Percentiles rank a stretch among this genome's conserved stretches.
Conservation (phyloP, 2,329 filamentous ascomycete species). For the Furcasterigmium sp. region DNA sequence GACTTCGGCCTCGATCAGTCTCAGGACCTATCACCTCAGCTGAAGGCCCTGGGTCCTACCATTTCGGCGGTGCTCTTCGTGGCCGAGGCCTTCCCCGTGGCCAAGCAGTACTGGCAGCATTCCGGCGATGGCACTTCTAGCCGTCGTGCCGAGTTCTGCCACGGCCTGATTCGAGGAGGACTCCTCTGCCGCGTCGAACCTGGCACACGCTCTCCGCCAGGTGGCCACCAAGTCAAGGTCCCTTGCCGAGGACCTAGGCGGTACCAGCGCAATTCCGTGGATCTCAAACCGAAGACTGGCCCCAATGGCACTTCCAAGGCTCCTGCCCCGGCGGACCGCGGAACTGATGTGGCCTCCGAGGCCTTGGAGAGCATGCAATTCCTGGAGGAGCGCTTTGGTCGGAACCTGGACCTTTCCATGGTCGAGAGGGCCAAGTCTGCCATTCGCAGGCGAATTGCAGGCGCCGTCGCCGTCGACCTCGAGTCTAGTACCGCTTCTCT, state of each 20-base stretch:
- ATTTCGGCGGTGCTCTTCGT: slow-evolving; percentile 70
- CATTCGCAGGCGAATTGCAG: slow-evolving; percentile 81
- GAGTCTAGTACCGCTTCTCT: slow-evolving; percentile 54
- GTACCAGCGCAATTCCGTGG: slow-evolving; percentile 60
- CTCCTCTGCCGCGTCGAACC: slow-evolving; percentile 34
- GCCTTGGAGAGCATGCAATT: slow-evolving; percentile 69
- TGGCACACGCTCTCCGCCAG: slow-evolving; percentile 11
- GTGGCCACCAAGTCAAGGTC: slow-evolving; percentile 24
- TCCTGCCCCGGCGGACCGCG: slow-evolving; percentile 13
- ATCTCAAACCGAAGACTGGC: slow-evolving; percentile 20
- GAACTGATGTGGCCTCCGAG: slow-evolving; percentile 23
- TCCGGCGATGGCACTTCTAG: slow-evolving; percentile 90
- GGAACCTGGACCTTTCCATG: slow-evolving; percentile 78
- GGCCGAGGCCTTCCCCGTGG: slow-evolving; percentile 59
- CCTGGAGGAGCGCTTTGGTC: slow-evolving; percentile 88
- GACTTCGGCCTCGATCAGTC: slow-evolving; percentile 59
- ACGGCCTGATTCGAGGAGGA: slow-evolving; percentile 66
- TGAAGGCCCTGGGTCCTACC: slow-evolving; percentile 51
- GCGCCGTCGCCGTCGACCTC: slow-evolving; percentile 68
- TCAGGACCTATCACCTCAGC: slow-evolving; percentile 42
- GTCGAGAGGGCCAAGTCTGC: slow-evolving; percentile 80
- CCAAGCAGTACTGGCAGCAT: slow-evolving; percentile 98
- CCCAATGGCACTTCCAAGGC: slow-evolving; percentile 12
- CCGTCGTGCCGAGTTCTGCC: slow-evolving; percentile 84
- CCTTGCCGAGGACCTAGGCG: slow-evolving; percentile 67